Evolutionary conservation across 1,284 basidiomycete genomes (phyloP), one percentile per base, ranked within the genome.

Genomic region (Sphaerobolus stellatus): DNA sequence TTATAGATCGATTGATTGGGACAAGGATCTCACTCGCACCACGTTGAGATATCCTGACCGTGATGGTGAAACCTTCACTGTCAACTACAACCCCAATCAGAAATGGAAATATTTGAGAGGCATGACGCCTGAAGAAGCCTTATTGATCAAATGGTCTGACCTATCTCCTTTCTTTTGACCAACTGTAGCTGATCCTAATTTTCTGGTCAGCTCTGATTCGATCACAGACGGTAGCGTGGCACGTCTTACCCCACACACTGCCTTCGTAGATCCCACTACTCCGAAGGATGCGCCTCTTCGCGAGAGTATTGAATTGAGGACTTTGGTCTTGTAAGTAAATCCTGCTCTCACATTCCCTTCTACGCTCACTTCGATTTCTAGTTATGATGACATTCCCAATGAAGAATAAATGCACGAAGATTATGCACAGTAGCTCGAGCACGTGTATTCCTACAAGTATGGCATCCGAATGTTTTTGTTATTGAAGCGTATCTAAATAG

Each of bases 241-340:
- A 1, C 61, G 72, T 2, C 76, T 81, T 52, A 82, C 82, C 0
- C 82, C 82, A 3, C 83, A 86, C 58, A 82, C 80, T n/a, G 80
- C 73, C 2, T 84, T 85, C 60, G 56, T 69, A 29, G 82, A 85
- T 58, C 78, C 80, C 3, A 71, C 71, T 1, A 82, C 80, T 2
- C 82, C 82, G 5, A 61, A 69, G 41, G 79, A 70, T 33, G 72
- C 80, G 0, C 79, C 77, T 28, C 67, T 71, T 4, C 68, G 83
- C 46, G 76, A 84, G 67, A 83, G 81, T 1, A 84, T 85, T 52
- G 83, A 84, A 65, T 64, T 84, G 27, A 65, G 83, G 25, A 75
- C 79, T 1, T 68, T 86, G 9, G 81, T 85, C 0, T 85, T 85
- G 68, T 85, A n/a, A 40, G 52, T 54, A 20, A 5, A 18, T 45